A percentile compares a stretch with the other conserved stretches of the same genome.
Conservation (phyloP, 345 rosid species). For the Populus tremula region DNA sequence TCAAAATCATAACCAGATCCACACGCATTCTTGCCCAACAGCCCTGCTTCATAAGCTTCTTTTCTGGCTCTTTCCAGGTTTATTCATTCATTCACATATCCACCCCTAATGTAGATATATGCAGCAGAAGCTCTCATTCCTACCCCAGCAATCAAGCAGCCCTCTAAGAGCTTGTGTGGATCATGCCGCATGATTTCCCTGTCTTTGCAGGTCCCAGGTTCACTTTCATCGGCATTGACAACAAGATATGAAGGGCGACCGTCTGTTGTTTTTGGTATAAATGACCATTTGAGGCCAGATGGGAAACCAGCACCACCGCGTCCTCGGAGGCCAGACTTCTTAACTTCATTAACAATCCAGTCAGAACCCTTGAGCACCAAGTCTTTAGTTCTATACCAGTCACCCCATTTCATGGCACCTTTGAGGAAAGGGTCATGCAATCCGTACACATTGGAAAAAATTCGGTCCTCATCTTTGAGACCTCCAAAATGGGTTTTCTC, state of each 20-base stretch:
- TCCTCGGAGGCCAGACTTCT: slow-evolving; percentile 94
- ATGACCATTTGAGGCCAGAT: slow-evolving; percentile 97
- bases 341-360: slow-evolving; percentile 93
- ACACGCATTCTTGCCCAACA: slow-evolving; percentile 92
- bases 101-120: slow-evolving; percentile 94
- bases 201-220: slow-evolving; percentile 99
- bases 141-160: slow-evolving; percentile 96
- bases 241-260: slow-evolving; percentile 98
- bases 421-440: slow-evolving; percentile 89
- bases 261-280: slow-evolving; percentile 96
- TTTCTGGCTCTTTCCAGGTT: slow-evolving; percentile 80
- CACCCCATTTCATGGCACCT: slow-evolving; percentile 96
- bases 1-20: slow-evolving; percentile 98
- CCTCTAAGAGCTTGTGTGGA: slow-evolving; percentile 93
- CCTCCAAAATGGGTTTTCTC: slow-evolving; percentile 98
- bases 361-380: slow-evolving; percentile 93
- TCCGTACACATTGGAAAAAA: slow-evolving; percentile 90
- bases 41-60: slow-evolving; percentile 91
- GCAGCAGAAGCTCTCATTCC: slow-evolving; percentile 99
- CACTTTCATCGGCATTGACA: slow-evolving; percentile 99
- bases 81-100: slow-evolving; percentile 82
- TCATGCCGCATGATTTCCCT: slow-evolving; percentile 98
- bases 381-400: slow-evolving; percentile 93
- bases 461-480: slow-evolving; percentile 90
- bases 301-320: slow-evolving; percentile 99